Conservation (phyloP, 176 grass and related monocot species). For the Rhipidocladum racemiflorum region DNA sequence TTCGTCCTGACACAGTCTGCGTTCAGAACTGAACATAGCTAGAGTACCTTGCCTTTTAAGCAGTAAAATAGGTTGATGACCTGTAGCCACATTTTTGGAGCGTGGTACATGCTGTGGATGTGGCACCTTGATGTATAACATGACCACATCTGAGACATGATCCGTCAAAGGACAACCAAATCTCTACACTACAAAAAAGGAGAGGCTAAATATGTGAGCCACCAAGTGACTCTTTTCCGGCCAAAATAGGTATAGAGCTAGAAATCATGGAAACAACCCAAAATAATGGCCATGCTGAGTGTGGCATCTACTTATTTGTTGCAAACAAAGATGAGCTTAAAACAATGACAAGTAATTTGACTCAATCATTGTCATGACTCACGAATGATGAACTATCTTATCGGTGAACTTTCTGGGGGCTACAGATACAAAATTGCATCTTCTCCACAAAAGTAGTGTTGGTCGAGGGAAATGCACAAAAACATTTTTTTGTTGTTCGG, state of each 20-base stretch:
- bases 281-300: background rate
- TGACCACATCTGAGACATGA: background rate
- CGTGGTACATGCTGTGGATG: background rate
- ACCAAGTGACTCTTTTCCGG: background rate
- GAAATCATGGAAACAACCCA: conserved; percentile 6
- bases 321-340: background rate
- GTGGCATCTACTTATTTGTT: background rate
- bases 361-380: background rate
- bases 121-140: background rate
- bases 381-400: background rate
- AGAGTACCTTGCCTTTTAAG: background rate
- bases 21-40: conserved; percentile 18
- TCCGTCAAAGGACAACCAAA: background rate
- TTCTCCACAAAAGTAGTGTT: background rate
- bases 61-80: background rate
- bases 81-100: background rate
- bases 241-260: background rate
- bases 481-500: background rate
- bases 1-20: background rate
- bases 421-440: background rate
- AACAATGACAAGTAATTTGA: background rate
- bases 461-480: conserved; percentile 3
- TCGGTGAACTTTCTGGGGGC: background rate
- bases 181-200: background rate
- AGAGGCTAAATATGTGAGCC: background rate